A percentile compares a stretch with the other conserved stretches of the same genome.
Conservation (phyloP, 2,329 filamentous ascomycete species). For the Penicillium sclerotigenum region DNA sequence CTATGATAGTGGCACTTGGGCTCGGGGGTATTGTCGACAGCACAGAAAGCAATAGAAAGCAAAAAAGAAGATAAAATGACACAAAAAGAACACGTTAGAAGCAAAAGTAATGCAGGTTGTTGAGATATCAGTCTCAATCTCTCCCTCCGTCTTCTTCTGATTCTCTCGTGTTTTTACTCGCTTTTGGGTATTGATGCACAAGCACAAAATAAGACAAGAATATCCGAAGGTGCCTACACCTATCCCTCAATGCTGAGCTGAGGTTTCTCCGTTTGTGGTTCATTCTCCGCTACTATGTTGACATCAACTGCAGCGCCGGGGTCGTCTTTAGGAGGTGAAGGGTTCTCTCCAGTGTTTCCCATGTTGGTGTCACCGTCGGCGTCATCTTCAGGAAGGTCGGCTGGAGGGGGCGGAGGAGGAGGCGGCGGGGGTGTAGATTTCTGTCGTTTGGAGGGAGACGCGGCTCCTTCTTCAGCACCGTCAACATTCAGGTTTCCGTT, state of each 20-base stretch:
- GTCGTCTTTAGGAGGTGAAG: background rate
- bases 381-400: constrained; percentile 17
- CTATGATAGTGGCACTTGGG: constrained; percentile 5
- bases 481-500: constrained; percentile 11
- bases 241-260: constrained; percentile 27
- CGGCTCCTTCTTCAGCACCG: constrained; percentile 16
- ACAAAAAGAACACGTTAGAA: constrained; percentile 8
- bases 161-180: background rate
- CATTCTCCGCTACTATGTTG: constrained; percentile 1
- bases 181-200: constrained; percentile 10
- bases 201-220: background rate
- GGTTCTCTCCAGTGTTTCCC: constrained; percentile 4
- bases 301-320: background rate
- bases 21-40: constrained; percentile 21
- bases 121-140: background rate
- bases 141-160: background rate
- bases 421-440: constrained; percentile 43
- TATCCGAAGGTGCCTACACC: constrained; percentile 8
- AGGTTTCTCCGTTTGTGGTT: constrained; percentile 10
- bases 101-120: background rate
- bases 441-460: constrained; percentile 56
- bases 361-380: constrained; percentile 14
- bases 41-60: constrained; percentile 12
- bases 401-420: constrained; percentile 33
- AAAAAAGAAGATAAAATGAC: constrained; percentile 3